phyloP scores from a whole-genome alignment of 106 monocot genomes.

The Acorus gramineus region DNA sequence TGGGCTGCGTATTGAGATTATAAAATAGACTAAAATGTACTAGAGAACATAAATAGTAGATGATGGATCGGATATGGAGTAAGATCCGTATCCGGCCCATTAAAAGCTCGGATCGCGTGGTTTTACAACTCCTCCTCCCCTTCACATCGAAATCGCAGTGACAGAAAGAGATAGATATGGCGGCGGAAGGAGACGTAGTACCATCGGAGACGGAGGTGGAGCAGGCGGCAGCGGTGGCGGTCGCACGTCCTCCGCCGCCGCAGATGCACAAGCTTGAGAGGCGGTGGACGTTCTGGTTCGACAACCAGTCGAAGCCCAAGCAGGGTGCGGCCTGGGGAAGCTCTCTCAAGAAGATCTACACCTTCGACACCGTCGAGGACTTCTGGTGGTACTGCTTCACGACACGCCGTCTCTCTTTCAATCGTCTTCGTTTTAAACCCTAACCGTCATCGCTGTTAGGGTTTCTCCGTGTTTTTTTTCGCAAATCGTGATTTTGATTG shows the following conservation, averaged over 20 bases:
- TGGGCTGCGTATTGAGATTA: too few relatives aligned
- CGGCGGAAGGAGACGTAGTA: background rate
- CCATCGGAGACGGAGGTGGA: constrained; percentile 22
- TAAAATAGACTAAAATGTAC: too few relatives aligned
- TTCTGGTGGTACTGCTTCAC: constrained; percentile 65
- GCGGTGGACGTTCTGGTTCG: constrained; percentile 99
- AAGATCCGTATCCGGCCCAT: too few relatives aligned
- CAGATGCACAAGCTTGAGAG: constrained; percentile 62
- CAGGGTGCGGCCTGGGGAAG: constrained; percentile 91
- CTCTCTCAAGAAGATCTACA: constrained; percentile 64
- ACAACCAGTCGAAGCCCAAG: constrained; percentile 80
- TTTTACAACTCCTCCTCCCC: too few relatives aligned
- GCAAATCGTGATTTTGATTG: too few relatives aligned
- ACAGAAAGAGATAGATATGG: too few relatives aligned
- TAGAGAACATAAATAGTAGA: too few relatives aligned
- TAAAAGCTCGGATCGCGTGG: too few relatives aligned
- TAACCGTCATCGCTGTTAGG: too few relatives aligned
- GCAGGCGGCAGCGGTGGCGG: background rate
- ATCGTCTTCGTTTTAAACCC: background rate
- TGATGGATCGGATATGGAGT: too few relatives aligned
- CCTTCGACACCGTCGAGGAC: constrained; percentile 93
- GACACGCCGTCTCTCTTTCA: background rate
- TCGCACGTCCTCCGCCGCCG: background rate
- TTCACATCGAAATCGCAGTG: too few relatives aligned
- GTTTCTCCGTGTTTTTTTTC: too few relatives aligned